Evolutionary conservation across 2,329 filamentous ascomycete genomes (phyloP), one percentile per base, ranked within the genome.

Genomic region (Ilyonectria robusta): DNA sequence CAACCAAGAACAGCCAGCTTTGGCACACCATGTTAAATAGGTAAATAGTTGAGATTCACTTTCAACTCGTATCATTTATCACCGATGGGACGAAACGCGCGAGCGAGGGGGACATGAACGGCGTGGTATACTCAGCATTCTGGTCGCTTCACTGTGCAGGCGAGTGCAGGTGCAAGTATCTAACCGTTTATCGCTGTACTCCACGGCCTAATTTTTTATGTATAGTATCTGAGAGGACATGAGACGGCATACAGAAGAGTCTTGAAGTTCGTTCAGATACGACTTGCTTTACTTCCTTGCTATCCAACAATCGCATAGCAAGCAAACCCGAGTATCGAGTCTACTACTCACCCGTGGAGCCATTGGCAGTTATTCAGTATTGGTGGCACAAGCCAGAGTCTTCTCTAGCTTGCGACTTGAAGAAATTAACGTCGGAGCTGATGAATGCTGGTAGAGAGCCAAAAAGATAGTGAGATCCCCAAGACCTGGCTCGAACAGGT

Each of bases 331-430:
- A 85, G 69, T 85, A 83, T 68, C 78, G 83, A 13, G 81, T 83
- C 3, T 85, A 84, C 70, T 85, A 83, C 60, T 75, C 78, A 3
- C 81, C 83, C 1, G 72, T 9, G 62, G 70, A 7, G 67, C 63
- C 17, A 78, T 84, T n/a, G 76, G 81, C 72, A 9, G 79, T 83
- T 40, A 83, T 80, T 51, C 82, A 84, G 70, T 84, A 83, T 62
- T 68, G 73, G 53, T 85, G 82, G 81, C 77, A 82, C 61, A 74
- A 74, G 51, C 75, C 74, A 2, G 84, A 79, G 77, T 53, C 66
- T 13, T 77, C 80, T 59, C 19, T 17, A 50, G 35, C 47, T 33
- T 3, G 8, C 59, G 64, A 2, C 63, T 70, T 0, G 66, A 70
- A 6, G 53, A 70, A 8, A 67, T 17, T 15, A 48, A 62, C 53